Evolutionary conservation across 2,329 filamentous ascomycete genomes (phyloP).

Genomic region (Emergomyces orientalis): DNA sequence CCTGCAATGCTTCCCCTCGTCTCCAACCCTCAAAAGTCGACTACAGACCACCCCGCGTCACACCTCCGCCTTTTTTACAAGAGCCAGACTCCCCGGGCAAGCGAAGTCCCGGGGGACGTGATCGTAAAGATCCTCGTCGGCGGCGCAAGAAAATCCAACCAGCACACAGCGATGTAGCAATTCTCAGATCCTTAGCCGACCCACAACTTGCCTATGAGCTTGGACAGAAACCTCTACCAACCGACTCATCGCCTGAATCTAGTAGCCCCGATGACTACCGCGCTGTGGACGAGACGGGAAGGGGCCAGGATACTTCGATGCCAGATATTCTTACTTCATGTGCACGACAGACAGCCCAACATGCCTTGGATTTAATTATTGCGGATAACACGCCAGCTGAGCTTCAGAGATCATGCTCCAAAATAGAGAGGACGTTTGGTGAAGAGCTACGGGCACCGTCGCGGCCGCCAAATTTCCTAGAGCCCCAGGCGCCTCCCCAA

Average conservation of each 20-base stretch:
- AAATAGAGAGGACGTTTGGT: background rate
- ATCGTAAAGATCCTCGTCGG: conserved; percentile 27
- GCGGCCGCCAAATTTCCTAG: background rate
- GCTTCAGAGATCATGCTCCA: background rate
- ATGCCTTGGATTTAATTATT: conserved; percentile 2
- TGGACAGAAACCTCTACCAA: conserved; percentile 6
- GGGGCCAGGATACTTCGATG: background rate
- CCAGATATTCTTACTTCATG: background rate
- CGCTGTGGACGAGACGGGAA: background rate
- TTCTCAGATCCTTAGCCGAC: conserved; percentile 57
- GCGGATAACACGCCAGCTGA: background rate
- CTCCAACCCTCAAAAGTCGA: conserved; percentile 25
- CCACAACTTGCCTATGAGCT: conserved; percentile 50
- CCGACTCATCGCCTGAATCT: conserved; percentile 5
- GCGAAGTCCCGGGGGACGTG: conserved; percentile 25
- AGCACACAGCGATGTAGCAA: conserved; percentile 54
- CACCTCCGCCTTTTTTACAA: conserved; percentile 29
- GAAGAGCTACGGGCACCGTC: background rate
- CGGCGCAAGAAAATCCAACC: conserved; percentile 21
- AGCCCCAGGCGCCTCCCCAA: background rate
- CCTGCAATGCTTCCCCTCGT: conserved; percentile 29
- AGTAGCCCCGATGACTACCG: conserved; percentile 1
- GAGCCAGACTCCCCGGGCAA: conserved; percentile 21
- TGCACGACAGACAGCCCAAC: conserved; percentile 6
- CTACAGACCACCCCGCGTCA: conserved; percentile 24